Conservation (phyloP, 176 grass and related monocot genomes). For the Hsuehochloa calcarea region DNA sequence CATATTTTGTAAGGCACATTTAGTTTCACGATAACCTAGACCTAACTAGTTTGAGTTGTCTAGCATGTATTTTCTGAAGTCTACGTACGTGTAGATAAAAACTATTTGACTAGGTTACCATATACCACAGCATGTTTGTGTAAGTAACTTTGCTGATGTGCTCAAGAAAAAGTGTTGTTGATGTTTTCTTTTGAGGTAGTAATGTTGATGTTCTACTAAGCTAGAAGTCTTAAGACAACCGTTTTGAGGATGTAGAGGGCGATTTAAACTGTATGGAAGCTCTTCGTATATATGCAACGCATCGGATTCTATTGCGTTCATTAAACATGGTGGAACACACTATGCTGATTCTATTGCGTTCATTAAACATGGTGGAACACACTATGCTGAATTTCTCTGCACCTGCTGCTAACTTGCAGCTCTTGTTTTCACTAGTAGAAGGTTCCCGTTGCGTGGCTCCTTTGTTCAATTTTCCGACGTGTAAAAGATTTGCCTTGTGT, state of each 20-base stretch:
- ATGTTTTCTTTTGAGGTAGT: no score
- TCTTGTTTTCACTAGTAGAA: no score
- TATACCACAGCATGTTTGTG: background rate
- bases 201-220: background rate
- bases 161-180: background rate
- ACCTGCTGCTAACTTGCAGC: background rate
- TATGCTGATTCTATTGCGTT: background rate
- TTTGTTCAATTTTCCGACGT: background rate
- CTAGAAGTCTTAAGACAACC: no score
- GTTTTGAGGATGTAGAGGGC: background rate
- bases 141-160: background rate
- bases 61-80: no score
- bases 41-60: no score
- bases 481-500: background rate
- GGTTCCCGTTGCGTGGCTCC: background rate
- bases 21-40: no score
- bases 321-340: background rate
- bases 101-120: no score
- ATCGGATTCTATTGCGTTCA: background rate
- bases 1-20: no score
- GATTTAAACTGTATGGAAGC: background rate
- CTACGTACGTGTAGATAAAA: no score
- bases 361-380: background rate
- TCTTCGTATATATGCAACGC: background rate
- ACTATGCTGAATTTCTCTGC: background rate